These are phyloP conservation scores for Fomitopsis pulvina DNA, from an alignment of 768 basidiomycete species.

Conservation along the genomic window DNA sequence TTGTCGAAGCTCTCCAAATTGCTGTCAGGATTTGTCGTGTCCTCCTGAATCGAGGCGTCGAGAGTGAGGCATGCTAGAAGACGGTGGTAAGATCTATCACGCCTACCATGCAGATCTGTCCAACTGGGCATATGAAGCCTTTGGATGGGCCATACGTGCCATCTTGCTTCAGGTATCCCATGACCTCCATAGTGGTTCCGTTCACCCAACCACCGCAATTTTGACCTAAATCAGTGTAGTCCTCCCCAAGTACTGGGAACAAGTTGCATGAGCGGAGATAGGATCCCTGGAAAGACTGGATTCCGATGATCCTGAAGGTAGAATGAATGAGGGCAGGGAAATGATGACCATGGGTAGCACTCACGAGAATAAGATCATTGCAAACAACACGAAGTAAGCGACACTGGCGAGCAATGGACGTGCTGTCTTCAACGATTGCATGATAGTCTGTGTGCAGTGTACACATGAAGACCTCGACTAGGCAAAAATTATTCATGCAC, in stretches of 20 bases:
- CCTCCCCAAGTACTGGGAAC: constrained; percentile 47
- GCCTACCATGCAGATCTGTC: constrained; percentile 73
- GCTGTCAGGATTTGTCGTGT: constrained; percentile 50
- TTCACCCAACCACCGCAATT: constrained; percentile 82
- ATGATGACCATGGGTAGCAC: constrained; percentile 20
- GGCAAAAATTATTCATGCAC: constrained; percentile 19
- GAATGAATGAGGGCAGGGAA: neutral
- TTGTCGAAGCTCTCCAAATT: constrained; percentile 84
- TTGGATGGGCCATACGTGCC: constrained; percentile 43
- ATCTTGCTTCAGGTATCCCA: constrained; percentile 35
- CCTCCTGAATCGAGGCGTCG: constrained; percentile 51
- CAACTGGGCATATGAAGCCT: constrained; percentile 86
- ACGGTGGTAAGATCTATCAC: neutral
- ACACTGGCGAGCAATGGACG: constrained; percentile 86
- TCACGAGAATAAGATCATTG: constrained; percentile 82
- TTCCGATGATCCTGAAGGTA: constrained; percentile 71
- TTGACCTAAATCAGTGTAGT: constrained; percentile 41
- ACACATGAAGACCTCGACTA: neutral
- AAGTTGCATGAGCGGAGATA: constrained; percentile 60
- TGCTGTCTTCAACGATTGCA: constrained; percentile 87
- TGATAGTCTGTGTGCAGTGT: constrained; percentile 52
- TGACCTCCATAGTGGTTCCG: constrained; percentile 38
- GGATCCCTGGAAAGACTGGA: constrained; percentile 89
- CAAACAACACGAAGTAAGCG: constrained; percentile 87
- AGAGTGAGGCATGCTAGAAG: neutral